Evolutionary conservation across 1,284 basidiomycete genomes (phyloP).

Genomic region (Cystobasidiaceae sp.): DNA sequence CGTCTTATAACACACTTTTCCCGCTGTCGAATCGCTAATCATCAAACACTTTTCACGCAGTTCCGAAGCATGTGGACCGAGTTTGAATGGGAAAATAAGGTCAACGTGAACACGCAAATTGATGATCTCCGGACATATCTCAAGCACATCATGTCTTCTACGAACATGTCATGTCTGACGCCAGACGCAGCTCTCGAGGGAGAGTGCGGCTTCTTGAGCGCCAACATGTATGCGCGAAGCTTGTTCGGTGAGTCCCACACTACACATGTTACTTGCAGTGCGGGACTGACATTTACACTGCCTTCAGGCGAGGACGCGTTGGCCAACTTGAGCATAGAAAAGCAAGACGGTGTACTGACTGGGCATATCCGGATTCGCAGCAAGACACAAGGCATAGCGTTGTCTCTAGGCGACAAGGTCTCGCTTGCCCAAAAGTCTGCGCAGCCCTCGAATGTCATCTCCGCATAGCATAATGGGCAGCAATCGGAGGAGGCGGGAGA

Average conservation of each 20-base stretch:
- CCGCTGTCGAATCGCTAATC: too few species aligned
- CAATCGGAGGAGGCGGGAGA: too few species aligned
- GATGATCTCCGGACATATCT: slow-evolving; percentile 53
- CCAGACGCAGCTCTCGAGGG: slow-evolving; percentile 78
- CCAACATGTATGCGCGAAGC: slow-evolving; percentile 87
- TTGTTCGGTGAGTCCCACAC: slow-evolving; percentile 74
- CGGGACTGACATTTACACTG: not conserved
- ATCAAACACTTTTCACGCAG: too few species aligned
- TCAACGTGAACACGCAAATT: slow-evolving; percentile 79
- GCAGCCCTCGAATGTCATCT: slow-evolving; percentile 19
- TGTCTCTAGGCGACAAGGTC: slow-evolving; percentile 86
- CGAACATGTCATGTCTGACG: slow-evolving; percentile 95
- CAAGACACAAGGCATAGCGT: slow-evolving; percentile 91
- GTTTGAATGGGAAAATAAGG: slow-evolving; percentile 97
- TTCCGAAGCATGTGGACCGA: slow-evolving; percentile 98
- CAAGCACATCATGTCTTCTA: slow-evolving; percentile 81
- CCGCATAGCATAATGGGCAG: too few species aligned
- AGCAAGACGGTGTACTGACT: slow-evolving; percentile 72
- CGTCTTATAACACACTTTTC: too few species aligned
- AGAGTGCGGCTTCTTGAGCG: slow-evolving; percentile 87
- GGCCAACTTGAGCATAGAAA: slow-evolving; percentile 91
- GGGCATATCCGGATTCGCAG: slow-evolving; percentile 89
- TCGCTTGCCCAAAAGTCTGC: slow-evolving; percentile 32
- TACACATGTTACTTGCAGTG: too few species aligned
- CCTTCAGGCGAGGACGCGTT: slow-evolving; percentile 82